Evolutionary conservation across 306 rosid species (phyloP).

Genomic region (Vigna trinervia): DNA sequence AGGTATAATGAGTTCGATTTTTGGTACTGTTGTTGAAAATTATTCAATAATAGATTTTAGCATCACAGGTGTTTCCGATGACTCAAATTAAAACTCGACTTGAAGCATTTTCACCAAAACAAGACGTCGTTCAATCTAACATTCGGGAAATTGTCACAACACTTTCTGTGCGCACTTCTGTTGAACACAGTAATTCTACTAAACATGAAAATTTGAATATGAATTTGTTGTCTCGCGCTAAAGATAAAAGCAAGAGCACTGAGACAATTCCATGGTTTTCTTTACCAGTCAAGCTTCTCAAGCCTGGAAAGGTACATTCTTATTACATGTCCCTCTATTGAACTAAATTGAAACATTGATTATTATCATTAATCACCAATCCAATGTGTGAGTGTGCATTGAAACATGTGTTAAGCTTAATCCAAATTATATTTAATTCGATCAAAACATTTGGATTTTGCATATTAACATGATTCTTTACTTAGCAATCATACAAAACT

Average conservation of each 20-base stretch:
- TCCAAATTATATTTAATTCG: too few species aligned
- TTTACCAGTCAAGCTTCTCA: slow-evolving; percentile 71
- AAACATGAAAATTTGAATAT: slow-evolving; percentile 69
- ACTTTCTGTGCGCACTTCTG: slow-evolving; percentile 54
- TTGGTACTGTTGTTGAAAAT: not conserved
- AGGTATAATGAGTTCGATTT: not conserved
- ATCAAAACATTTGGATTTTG: too few species aligned
- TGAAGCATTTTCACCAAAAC: slow-evolving; percentile 59
- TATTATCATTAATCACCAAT: too few species aligned
- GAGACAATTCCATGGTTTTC: slow-evolving; percentile 71
- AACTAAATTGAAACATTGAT: too few species aligned
- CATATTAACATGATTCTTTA: too few species aligned
- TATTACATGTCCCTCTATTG: too few species aligned
- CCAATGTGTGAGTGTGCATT: too few species aligned
- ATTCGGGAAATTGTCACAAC: slow-evolving; percentile 48
- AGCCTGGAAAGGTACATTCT: slow-evolving; percentile 70
- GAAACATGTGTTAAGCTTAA: too few species aligned
- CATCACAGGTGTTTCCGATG: slow-evolving; percentile 56
- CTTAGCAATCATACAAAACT: too few species aligned
- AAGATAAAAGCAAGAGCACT: slow-evolving; percentile 48
- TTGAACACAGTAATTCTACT: slow-evolving; percentile 46
- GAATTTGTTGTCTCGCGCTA: slow-evolving; percentile 53
- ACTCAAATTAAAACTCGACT: slow-evolving; percentile 50
- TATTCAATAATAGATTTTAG: slow-evolving; percentile 40
- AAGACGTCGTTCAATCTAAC: slow-evolving; percentile 50